These are phyloP conservation scores for Jimgerdemannia flammicorona DNA, from an alignment of 192 early-diverging fungal genomes.

Conservation along the genomic window DNA sequence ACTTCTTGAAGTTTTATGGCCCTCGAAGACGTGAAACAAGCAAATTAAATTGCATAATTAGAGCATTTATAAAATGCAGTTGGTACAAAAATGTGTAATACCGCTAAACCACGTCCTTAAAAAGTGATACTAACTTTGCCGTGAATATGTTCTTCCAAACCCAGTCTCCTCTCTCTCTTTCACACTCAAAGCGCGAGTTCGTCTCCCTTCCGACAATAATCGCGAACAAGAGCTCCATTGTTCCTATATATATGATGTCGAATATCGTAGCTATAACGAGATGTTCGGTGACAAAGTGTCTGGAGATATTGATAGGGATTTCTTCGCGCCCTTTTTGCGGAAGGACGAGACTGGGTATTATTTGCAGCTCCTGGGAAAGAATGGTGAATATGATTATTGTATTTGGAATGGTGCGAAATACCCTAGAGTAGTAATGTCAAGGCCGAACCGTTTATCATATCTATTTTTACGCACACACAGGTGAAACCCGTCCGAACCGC, in stretches of 20 bases:
- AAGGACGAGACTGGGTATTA: neutral
- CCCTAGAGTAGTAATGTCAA: neutral
- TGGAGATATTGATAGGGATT: too few species aligned
- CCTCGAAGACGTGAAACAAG: too few species aligned
- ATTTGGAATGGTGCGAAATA: neutral
- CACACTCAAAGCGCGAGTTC: neutral
- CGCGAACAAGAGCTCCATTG: neutral
- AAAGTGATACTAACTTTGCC: neutral
- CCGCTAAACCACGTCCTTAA: too few species aligned
- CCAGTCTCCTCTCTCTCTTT: neutral
- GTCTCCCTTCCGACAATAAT: neutral
- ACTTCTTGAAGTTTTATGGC: too few species aligned
- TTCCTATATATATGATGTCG: neutral
- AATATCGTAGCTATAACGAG: neutral
- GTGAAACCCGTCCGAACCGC: constrained; percentile 25
- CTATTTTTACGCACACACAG: constrained; percentile 6
- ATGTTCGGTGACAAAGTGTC: neutral
- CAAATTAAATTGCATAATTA: neutral
- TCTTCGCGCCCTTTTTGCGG: neutral
- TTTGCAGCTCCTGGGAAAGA: neutral
- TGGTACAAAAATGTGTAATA: neutral
- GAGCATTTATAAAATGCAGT: neutral
- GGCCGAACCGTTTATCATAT: too few species aligned
- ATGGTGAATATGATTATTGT: neutral
- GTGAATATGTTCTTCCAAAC: neutral